phyloP scores from a whole-genome alignment of 768 basidiomycete genomes.

The Cyathus striatus region DNA sequence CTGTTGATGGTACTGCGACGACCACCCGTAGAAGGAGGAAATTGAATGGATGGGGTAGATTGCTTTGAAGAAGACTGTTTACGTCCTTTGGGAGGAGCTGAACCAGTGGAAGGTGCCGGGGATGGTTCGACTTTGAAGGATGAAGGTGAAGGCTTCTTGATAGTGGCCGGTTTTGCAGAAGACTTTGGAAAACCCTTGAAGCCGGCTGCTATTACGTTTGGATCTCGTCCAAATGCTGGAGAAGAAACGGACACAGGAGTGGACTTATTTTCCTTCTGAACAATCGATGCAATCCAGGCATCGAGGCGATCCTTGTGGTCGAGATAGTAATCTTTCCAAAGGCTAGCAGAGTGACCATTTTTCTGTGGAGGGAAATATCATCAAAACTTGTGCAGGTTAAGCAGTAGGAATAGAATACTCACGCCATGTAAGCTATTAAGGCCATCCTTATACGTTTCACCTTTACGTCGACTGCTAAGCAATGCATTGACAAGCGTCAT shows the following conservation, averaged over 20 bases:
- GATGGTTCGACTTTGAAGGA: slow-evolving; percentile 31
- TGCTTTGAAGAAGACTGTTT: slow-evolving; percentile 17
- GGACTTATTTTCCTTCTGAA: slow-evolving; percentile 19
- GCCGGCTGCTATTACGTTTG: slow-evolving; percentile 5
- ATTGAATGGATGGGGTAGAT: slow-evolving; percentile 15
- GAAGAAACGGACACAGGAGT: not conserved
- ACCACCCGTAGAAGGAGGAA: slow-evolving; percentile 16
- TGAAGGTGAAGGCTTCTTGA: slow-evolving; percentile 35
- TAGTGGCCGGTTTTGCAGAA: slow-evolving; percentile 22
- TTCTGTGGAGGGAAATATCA: slow-evolving; percentile 20
- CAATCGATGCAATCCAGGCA: slow-evolving; percentile 30
- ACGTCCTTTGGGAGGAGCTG: slow-evolving; percentile 13
- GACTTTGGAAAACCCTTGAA: slow-evolving; percentile 14
- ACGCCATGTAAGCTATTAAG: slow-evolving; percentile 67
- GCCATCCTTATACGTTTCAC: slow-evolving; percentile 57
- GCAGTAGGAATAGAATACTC: slow-evolving; percentile 15
- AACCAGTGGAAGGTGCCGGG: slow-evolving; percentile 15
- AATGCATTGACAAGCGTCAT: slow-evolving; percentile 49
- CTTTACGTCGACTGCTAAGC: slow-evolving; percentile 29
- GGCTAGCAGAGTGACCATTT: slow-evolving; percentile 48
- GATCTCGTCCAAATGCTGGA: slow-evolving; percentile 12
- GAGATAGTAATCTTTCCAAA: slow-evolving; percentile 81
- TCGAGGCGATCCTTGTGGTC: slow-evolving; percentile 64
- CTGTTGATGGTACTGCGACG: slow-evolving; percentile 56
- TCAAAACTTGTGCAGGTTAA: not conserved